Percentiles rank a stretch among this genome's conserved stretches.
phyloP scores from a whole-genome alignment of 83 land plant species.

The Larix sibirica region DNA sequence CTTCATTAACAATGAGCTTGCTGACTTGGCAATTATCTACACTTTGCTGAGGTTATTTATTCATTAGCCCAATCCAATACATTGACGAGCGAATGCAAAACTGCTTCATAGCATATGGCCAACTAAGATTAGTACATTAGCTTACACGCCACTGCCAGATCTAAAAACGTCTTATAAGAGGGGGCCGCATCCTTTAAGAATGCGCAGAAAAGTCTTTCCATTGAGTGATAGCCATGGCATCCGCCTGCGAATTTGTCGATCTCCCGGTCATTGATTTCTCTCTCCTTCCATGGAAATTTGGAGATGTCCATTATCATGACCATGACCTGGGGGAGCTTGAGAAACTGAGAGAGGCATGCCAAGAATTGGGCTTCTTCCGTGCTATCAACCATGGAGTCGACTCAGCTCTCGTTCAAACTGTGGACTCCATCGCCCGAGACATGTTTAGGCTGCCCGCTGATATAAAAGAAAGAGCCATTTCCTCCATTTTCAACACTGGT shows the following conservation, averaged over 20 bases:
- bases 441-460: background rate
- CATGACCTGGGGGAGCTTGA: background rate
- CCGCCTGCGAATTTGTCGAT: background rate
- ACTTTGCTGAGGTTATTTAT: too few species aligned
- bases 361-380: constrained; percentile 12
- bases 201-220: too few species aligned
- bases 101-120: too few species aligned
- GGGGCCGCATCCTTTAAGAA: too few species aligned
- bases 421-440: background rate
- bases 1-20: too few species aligned
- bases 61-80: too few species aligned
- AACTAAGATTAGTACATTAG: too few species aligned
- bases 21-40: too few species aligned
- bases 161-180: too few species aligned
- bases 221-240: too few species aligned
- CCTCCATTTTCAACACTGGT: background rate
- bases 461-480: background rate
- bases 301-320: background rate
- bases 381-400: constrained; percentile 5
- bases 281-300: background rate
- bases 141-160: too few species aligned
- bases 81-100: too few species aligned
- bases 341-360: constrained; percentile 1
- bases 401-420: background rate
- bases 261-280: background rate